Evolutionary conservation across 2,329 filamentous ascomycete genomes (phyloP), one percentile per base, ranked within the genome.

Genomic region (Ceratocystis papillata): DNA sequence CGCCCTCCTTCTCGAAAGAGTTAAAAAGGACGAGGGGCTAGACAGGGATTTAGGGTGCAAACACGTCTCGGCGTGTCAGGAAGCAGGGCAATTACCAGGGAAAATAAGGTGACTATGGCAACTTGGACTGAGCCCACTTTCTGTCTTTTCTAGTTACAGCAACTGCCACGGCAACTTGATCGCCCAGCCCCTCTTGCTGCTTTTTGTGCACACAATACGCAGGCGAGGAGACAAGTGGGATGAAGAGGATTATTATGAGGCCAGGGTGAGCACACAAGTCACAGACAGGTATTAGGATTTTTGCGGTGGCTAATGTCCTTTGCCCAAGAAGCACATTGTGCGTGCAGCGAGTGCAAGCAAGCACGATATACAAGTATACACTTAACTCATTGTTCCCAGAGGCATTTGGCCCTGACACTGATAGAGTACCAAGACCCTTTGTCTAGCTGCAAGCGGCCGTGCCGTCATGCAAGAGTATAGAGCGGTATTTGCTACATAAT

Each of bases 81-180:
- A 48, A 30, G 15, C 55, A 25, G 22, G 28, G 59, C 59, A 62
- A 62, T 20, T 53, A 6, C 48, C n/a, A 62, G 20, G 59, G 5
- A 62, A 37, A 59, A 59, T n/a, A 59, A 37, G 12, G 44, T 50
- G 44, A 20, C 59, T 50, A 50, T 48, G 22, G 62, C 44, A 48
- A 46, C 60, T 63, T 6, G 22, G 37, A 41, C 10, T 28, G 5
- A 63, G n/a, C 33, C 33, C 33, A 37, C 30, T 17, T 28, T 17
- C 22, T 59, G 53, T 12, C 37, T 41, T 41, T 22, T 50, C n/a
- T 22, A 50, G 22, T 22, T 50, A 20, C 37, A 62, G 59, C 59
- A 62, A 44, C 60, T 59, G 25, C 12, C 55, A 59, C 28, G 17
- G 55, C 55, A 59, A 59, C 55, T 59, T 59, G 55, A 41, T 41